Percentiles rank a stretch among this genome's conserved stretches.
Conservation (phyloP, 2,329 filamentous ascomycete species). For the Diaporthe sp. region DNA sequence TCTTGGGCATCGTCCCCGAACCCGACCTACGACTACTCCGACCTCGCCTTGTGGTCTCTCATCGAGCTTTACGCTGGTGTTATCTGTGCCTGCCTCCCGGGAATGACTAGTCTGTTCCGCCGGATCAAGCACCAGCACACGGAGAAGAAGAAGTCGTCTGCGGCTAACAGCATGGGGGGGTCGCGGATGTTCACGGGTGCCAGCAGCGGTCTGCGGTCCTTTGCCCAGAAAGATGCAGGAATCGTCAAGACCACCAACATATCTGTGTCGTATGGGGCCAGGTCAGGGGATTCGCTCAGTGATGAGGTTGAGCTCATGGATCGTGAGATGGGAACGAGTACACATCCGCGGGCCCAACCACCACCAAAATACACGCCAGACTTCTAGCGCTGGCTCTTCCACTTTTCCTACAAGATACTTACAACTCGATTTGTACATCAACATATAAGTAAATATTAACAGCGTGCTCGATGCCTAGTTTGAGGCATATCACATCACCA, state of each 20-base stretch:
- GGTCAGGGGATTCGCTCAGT: slow-evolving; percentile 28
- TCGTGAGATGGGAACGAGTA: slow-evolving; percentile 17
- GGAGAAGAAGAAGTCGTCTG: slow-evolving; percentile 36
- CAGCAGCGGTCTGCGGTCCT: slow-evolving; percentile 25
- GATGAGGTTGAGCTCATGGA: slow-evolving; percentile 35
- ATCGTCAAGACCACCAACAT: slow-evolving; percentile 35
- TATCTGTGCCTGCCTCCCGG: slow-evolving; percentile 53
- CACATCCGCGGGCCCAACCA: not conserved
- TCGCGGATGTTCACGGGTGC: slow-evolving; percentile 25
- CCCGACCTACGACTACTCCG: slow-evolving; percentile 54
- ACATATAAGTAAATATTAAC: not conserved
- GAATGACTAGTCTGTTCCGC: slow-evolving; percentile 46
- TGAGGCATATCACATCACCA: not conserved
- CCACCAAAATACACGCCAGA: slow-evolving; percentile 7
- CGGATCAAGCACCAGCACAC: slow-evolving; percentile 36
- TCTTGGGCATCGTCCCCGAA: slow-evolving; percentile 47
- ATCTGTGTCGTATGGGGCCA: slow-evolving; percentile 28
- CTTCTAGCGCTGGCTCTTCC: not conserved
- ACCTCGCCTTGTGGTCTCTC: slow-evolving; percentile 55
- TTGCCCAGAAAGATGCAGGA: slow-evolving; percentile 3
- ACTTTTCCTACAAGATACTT: not conserved
- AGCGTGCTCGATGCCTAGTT: not conserved
- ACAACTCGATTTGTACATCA: not conserved
- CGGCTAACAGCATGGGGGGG: slow-evolving; percentile 29
- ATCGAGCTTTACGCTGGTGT: slow-evolving; percentile 55